Percentiles rank a stretch among this genome's conserved stretches.
Conservation (phyloP, 2,329 filamentous ascomycete genomes). For the Calonectria leucothoes region DNA sequence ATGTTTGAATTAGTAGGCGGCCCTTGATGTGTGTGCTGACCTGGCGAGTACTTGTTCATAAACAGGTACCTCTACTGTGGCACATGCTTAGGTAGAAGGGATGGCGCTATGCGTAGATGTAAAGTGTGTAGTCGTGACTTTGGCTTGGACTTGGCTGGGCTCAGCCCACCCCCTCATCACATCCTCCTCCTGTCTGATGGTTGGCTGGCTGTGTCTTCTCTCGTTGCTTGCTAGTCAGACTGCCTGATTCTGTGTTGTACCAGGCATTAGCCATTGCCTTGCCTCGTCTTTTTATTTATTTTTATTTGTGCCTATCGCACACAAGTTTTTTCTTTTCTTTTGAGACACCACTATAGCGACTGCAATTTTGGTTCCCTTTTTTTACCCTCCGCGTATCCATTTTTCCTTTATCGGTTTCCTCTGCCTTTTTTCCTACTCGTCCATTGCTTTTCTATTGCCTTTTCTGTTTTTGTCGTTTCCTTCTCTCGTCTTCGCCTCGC, state of each 20-base stretch:
- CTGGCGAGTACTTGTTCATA: neutral
- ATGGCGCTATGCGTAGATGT: neutral
- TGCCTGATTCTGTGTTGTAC: neutral
- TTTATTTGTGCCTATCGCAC: conserved; percentile 27
- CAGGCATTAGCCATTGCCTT: neutral
- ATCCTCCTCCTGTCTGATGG: neutral
- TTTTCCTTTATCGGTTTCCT: conserved; percentile 38
- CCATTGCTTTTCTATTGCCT: conserved; percentile 15
- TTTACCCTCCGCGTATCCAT: conserved; percentile 29
- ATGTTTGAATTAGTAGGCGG: neutral
- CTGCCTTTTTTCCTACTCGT: conserved; percentile 29
- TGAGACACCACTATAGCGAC: conserved; percentile 32
- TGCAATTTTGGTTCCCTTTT: conserved; percentile 35
- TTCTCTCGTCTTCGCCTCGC: conserved; percentile 11
- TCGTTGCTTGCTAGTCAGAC: neutral
- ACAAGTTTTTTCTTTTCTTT: neutral
- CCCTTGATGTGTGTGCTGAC: neutral
- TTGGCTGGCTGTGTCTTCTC: conserved; percentile 2
- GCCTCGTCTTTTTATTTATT: conserved; percentile 6
- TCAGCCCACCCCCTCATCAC: conserved; percentile 5
- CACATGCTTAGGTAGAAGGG: neutral
- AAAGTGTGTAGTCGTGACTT: neutral
- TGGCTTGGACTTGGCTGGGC: neutral
- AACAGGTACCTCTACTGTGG: neutral
- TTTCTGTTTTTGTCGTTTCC: conserved; percentile 24